A percentile compares a stretch with the other conserved stretches of the same genome.
Evolutionary conservation across 2,329 filamentous ascomycete species (phyloP).

Genomic region (Nemania abortiva): DNA sequence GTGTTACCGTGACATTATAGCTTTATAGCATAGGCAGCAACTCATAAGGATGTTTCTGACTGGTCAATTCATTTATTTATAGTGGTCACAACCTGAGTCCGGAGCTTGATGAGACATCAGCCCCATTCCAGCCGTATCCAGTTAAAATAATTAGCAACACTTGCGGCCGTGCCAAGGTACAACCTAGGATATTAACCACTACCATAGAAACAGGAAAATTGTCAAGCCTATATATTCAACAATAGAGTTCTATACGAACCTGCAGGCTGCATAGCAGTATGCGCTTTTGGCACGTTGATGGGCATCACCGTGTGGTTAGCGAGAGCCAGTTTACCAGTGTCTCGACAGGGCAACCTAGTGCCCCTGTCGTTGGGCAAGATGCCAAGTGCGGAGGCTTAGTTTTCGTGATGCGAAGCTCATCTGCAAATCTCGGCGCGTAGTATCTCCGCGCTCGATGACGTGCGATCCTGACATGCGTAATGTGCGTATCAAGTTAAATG

Average conservation of each 20-base stretch:
- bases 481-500: neutral
- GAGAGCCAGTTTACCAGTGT: constrained; percentile 10
- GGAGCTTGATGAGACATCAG: constrained; percentile 12
- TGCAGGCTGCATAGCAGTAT: neutral
- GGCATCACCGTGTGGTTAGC: neutral
- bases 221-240: neutral
- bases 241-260: neutral
- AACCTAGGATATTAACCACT: neutral
- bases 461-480: neutral
- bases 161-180: neutral
- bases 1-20: neutral
- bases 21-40: neutral
- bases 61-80: constrained; percentile 7
- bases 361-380: constrained; percentile 17
- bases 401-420: constrained; percentile 11
- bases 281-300: neutral
- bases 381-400: constrained; percentile 11
- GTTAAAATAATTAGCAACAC: neutral
- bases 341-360: neutral
- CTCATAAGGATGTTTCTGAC: neutral
- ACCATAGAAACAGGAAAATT: neutral
- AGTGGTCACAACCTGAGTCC: neutral
- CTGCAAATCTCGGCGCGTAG: constrained; percentile 2
- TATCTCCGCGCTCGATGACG: constrained; percentile 7
- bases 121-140: constrained; percentile 9